Percentiles rank a stretch among this genome's conserved stretches.
These are phyloP conservation scores for Leccinum holopus DNA, from an alignment of 1,284 basidiomycete genomes.

Conservation along the genomic window DNA sequence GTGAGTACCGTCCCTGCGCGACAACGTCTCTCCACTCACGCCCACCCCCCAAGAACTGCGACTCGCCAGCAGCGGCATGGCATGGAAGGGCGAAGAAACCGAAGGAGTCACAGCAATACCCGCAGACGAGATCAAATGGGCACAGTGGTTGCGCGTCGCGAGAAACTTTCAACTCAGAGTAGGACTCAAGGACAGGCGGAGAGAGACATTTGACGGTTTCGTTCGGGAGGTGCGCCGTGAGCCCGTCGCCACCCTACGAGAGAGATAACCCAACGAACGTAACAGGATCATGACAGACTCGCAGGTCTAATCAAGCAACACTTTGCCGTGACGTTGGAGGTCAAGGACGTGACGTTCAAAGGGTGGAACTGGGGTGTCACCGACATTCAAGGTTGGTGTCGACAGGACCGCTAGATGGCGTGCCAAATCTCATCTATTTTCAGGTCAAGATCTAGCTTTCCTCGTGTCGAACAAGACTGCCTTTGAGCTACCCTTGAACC, in stretches of 20 bases:
- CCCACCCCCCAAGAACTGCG: slow-evolving; percentile 67
- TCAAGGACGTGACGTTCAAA: slow-evolving; percentile 84
- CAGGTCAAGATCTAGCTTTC: slow-evolving; percentile 90
- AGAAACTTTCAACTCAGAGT: slow-evolving; percentile 89
- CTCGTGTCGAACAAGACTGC: slow-evolving; percentile 87
- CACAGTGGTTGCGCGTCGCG: slow-evolving; percentile 89
- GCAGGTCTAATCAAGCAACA: slow-evolving; percentile 77
- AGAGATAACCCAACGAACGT: background rate
- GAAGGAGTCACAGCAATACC: slow-evolving; percentile 68
- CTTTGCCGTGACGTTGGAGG: slow-evolving; percentile 84
- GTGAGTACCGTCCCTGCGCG: slow-evolving; percentile 47
- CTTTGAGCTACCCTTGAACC: slow-evolving; percentile 87
- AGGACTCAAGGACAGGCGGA: slow-evolving; percentile 72
- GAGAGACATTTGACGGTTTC: slow-evolving; percentile 94
- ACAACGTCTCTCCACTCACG: slow-evolving; percentile 1
- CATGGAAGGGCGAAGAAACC: slow-evolving; percentile 81
- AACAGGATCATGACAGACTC: slow-evolving; percentile 64
- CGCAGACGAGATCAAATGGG: slow-evolving; percentile 80
- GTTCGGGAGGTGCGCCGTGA: slow-evolving; percentile 67
- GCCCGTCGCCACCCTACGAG: background rate
- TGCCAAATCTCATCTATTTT: slow-evolving; percentile 8
- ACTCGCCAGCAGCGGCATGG: slow-evolving; percentile 84
- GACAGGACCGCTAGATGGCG: background rate
- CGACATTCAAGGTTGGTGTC: slow-evolving; percentile 81
- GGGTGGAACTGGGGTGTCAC: slow-evolving; percentile 99